Evolutionary conservation across 1,139 yeast species (phyloP).

Genomic region (Saccharomyces uvarum): DNA sequence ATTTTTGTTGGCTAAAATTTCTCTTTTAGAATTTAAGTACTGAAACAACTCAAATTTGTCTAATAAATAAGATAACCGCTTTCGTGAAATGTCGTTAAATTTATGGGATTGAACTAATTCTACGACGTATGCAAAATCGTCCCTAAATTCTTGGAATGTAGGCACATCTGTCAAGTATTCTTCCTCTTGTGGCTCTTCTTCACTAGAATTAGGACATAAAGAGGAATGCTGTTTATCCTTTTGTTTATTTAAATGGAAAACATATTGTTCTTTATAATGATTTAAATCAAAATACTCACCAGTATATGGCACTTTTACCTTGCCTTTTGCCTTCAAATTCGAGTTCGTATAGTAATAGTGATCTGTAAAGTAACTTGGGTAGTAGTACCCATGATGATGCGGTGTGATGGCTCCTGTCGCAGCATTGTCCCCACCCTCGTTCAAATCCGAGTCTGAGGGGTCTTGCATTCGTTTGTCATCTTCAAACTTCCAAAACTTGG

Average conservation of each 20-base stretch:
- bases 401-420: background rate
- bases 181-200: conserved; percentile 2
- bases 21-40: conserved; percentile 25
- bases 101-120: conserved; percentile 13
- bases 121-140: conserved; percentile 17
- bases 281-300: conserved; percentile 26
- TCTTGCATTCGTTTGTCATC: conserved; percentile 22
- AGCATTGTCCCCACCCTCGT: background rate
- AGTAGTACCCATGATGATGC: conserved; percentile 7
- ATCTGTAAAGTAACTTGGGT: conserved; percentile 7
- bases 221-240: background rate
- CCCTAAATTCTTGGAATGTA: conserved; percentile 18
- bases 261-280: conserved; percentile 12
- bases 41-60: conserved; percentile 29
- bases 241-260: background rate
- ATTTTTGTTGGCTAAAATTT: conserved; percentile 37
- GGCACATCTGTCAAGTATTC: conserved; percentile 11
- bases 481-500: conserved; percentile 30
- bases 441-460: background rate
- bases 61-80: conserved; percentile 21
- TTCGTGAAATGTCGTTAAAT: conserved; percentile 18
- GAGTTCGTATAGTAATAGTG: conserved; percentile 1
- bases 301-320: conserved; percentile 17
- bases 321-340: background rate
- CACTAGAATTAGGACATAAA: background rate